Evolutionary conservation across 2,329 filamentous ascomycete genomes (phyloP).

Genomic region (Neopestalotiopsis sp.): DNA sequence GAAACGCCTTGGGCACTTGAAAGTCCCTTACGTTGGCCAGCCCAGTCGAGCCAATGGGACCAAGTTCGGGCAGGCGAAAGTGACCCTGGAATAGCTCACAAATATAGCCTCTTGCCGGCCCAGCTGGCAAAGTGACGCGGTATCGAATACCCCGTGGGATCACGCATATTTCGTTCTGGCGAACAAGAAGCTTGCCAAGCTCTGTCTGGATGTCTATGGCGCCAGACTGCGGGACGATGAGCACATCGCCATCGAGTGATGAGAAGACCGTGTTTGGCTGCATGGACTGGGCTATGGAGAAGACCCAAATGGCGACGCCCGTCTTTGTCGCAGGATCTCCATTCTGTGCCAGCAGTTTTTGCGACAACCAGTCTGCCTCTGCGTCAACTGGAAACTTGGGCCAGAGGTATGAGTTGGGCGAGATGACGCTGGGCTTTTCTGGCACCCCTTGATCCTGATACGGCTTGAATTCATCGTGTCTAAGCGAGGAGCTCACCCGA

Average conservation of each 20-base stretch:
- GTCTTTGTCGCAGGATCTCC: conserved; percentile 81
- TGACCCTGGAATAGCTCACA: conserved; percentile 77
- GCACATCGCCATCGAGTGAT: conserved; percentile 80
- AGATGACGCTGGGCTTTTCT: conserved; percentile 61
- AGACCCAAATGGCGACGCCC: conserved; percentile 82
- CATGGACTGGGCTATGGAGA: conserved; percentile 82
- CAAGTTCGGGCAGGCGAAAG: conserved; percentile 74
- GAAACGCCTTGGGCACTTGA: conserved; percentile 72
- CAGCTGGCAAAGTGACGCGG: conserved; percentile 68
- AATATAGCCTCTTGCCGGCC: conserved; percentile 73
- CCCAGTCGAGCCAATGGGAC: conserved; percentile 75
- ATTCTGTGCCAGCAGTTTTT: conserved; percentile 77
- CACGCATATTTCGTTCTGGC: conserved; percentile 79
- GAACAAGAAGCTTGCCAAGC: conserved; percentile 74
- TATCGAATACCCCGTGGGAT: conserved; percentile 78
- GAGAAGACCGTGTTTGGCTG: conserved; percentile 77
- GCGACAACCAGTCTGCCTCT: conserved; percentile 56
- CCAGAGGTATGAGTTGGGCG: conserved; percentile 84
- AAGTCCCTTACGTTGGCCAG: conserved; percentile 81
- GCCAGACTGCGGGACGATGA: conserved; percentile 79
- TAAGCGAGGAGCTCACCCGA: conserved; percentile 68
- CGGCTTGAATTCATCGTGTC: conserved; percentile 62
- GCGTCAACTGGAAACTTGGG: conserved; percentile 74
- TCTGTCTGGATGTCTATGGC: conserved; percentile 79
- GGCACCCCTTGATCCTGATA: conserved; percentile 39